Base-by-base conservation (phyloP, 768 basidiomycete genomes). In the Tubosaeta brunneosetosa region DNA sequence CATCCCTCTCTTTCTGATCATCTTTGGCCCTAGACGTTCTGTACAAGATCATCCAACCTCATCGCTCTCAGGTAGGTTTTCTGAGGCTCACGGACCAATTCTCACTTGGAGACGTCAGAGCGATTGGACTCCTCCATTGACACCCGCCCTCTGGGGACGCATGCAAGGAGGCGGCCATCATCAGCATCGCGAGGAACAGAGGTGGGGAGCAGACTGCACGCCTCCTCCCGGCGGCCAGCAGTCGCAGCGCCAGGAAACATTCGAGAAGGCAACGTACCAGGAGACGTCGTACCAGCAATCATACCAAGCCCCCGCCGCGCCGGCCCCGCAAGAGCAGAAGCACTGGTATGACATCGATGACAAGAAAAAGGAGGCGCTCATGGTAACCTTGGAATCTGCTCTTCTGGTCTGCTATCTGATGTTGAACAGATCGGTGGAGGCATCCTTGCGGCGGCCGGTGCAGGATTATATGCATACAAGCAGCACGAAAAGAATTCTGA, bases 31-130 rank as follows among this genome's bases (percentile, higher is more conserved):
- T 60, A 49, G 47, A 55, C 85, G 80, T 37, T 64, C 68, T 56
- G 38, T 90, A 88, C 74, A 83, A 81, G 68, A 84, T 84, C 68
- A 80, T 88, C 57, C 86, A 88, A 61, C 72, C 84, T 9, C 88
- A 90, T 70, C 69, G 63, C 49, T 86, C 87, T 29, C 84, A 87
- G 77, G 86, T 81, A 56, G 50, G 63, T 55, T 26, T 8, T 45
- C 26, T 17, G n/a, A 38, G 8, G 25, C n/a, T 22, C 32, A 11
- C 4, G 17, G 9, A 16, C 33, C 25, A 31, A 6, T 41, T 34
- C 51, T 58, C 37, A 29, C 49, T 59, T 17, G 10, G 38, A 22
- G 6, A 41, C 8, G 5, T 13, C 59, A 89, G 85, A 56, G 73
- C 26, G 85, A 87, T 57, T 91, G 88, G 88, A 67, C 81, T 25